Percentiles rank a stretch among this genome's conserved stretches.
These are phyloP conservation scores for Chlorella sp. DNA, from an alignment of 139 green algal genomes.

Conservation along the genomic window DNA sequence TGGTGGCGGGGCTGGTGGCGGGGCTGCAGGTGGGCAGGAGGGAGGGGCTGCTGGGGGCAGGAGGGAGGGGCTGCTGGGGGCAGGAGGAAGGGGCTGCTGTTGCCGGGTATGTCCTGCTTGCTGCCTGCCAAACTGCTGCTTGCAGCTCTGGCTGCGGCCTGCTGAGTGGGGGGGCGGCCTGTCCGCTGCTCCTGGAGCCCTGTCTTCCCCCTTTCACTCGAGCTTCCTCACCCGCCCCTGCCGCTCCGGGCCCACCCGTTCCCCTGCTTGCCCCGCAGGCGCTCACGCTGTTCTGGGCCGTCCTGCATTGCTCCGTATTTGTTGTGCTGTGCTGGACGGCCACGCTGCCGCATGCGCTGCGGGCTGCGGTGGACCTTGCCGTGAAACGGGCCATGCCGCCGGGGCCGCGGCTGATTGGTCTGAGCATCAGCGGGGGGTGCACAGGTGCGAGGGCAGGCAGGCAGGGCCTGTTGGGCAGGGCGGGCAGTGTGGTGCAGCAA, in stretches of 20 bases:
- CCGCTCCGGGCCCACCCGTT: background rate
- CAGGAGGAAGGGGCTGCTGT: background rate
- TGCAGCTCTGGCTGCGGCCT: no score
- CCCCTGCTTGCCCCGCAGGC: background rate
- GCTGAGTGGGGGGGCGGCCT: background rate
- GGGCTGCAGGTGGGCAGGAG: background rate
- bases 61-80: background rate
- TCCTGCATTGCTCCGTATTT: conserved; percentile 15
- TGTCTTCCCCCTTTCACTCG: background rate
- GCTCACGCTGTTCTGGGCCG: conserved; percentile 27
- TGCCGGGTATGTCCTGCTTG: no score
- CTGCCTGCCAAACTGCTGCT: no score
- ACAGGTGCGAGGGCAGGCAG: background rate
- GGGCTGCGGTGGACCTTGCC: conserved; percentile 14
- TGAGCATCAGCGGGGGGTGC: conserved; percentile 38
- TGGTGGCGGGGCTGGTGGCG: background rate
- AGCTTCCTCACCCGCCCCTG: background rate
- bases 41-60: background rate
- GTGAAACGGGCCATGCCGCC: conserved; percentile 31
- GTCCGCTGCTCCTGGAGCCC: no score
- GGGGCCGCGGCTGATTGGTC: conserved; percentile 36
- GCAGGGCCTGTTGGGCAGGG: no score
- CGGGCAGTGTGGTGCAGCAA: background rate
- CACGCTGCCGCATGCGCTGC: conserved; percentile 21
- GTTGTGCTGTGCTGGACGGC: conserved; percentile 32